Evolutionary conservation across 1,284 basidiomycete genomes (phyloP).

Genomic region (Salmacisia buchloeana): DNA sequence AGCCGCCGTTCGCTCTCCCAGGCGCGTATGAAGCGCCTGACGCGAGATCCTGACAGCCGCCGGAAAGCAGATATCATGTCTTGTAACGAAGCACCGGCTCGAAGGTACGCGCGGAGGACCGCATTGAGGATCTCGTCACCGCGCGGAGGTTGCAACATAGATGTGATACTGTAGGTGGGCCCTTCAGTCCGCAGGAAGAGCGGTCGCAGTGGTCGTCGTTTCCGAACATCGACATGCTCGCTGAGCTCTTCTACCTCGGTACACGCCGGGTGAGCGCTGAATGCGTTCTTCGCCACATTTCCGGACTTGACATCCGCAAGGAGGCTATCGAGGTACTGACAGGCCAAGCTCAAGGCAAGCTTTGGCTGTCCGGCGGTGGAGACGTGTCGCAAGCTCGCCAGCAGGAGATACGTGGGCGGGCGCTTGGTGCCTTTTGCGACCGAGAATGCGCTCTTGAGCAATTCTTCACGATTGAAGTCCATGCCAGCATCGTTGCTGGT

Average conservation of each 20-base stretch:
- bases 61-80: background rate
- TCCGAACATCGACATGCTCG: background rate
- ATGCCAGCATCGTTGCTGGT: too few species aligned
- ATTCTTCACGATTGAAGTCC: too few species aligned
- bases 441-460: background rate
- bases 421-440: background rate
- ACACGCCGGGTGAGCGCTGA: background rate
- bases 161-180: background rate
- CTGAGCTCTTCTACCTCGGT: background rate
- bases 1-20: background rate
- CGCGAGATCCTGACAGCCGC: background rate
- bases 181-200: background rate
- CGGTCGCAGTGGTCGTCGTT: background rate
- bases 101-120: background rate
- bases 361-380: background rate
- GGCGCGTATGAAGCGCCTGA: background rate
- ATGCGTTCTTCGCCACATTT: background rate
- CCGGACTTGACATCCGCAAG: background rate
- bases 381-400: background rate
- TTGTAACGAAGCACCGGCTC: background rate
- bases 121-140: conserved; percentile 6
- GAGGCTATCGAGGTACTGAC: background rate
- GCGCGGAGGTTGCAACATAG: background rate
- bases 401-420: conserved; percentile 3
- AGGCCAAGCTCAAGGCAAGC: background rate